Conservation (phyloP, 495 filamentous ascomycete genomes). For the Aspergillus sclerotioniger region DNA sequence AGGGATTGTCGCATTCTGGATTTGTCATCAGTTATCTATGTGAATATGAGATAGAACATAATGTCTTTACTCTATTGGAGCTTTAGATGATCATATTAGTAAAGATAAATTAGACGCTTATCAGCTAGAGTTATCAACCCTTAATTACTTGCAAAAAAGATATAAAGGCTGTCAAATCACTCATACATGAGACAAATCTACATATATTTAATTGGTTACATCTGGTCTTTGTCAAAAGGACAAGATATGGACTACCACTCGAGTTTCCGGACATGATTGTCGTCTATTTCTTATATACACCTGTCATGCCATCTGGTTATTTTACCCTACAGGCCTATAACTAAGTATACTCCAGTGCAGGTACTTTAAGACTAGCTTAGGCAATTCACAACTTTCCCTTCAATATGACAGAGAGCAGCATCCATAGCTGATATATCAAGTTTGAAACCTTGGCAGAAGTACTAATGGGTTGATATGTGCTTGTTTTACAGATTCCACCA, state of each 20-base stretch:
- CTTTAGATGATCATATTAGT: no score
- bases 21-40: no score
- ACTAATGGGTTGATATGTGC: not conserved
- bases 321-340: slow-evolving; percentile 1
- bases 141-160: no score
- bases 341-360: not conserved
- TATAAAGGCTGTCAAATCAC: no score
- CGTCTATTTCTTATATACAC: not conserved
- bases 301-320: not conserved
- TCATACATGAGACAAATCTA: no score
- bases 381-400: not conserved
- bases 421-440: not conserved
- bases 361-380: not conserved
- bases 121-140: no score
- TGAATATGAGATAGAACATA: no score
- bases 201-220: not conserved
- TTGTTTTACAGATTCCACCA: not conserved
- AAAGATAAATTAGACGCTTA: no score
- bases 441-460: not conserved
- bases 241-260: not conserved
- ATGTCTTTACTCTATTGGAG: no score
- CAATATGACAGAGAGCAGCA: not conserved
- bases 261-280: not conserved
- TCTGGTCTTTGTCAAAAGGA: not conserved
- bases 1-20: no score